Evolutionary conservation across 164 flowering plant species (phyloP).

Genomic region (Tetracentron sinense): DNA sequence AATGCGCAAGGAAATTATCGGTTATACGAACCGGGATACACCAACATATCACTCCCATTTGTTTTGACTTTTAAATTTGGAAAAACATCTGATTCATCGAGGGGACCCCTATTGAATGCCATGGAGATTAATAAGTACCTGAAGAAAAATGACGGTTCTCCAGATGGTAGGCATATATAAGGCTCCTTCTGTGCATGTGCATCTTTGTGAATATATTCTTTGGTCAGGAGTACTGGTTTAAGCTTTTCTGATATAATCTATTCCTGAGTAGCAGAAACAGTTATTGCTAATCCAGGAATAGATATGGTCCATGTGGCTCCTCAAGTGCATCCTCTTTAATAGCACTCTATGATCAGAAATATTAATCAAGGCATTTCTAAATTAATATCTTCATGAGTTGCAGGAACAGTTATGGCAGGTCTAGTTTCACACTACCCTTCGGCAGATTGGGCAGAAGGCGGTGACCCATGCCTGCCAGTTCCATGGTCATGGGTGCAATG

Average conservation of each 20-base stretch:
- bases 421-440: slow-evolving; percentile 46
- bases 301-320: neutral
- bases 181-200: neutral
- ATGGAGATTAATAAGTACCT: slow-evolving; percentile 90
- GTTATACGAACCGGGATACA: slow-evolving; percentile 83
- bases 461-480: slow-evolving; percentile 92
- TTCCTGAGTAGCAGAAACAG: neutral
- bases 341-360: neutral
- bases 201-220: neutral
- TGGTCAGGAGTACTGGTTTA: neutral
- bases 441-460: slow-evolving; percentile 93
- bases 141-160: slow-evolving; percentile 62
- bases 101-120: slow-evolving; percentile 92
- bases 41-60: slow-evolving; percentile 80
- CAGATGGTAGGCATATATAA: slow-evolving; percentile 58
- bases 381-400: slow-evolving; percentile 23
- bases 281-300: neutral
- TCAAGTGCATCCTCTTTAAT: neutral
- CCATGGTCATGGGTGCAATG: slow-evolving; percentile 92
- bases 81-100: slow-evolving; percentile 71
- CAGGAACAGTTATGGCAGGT: slow-evolving; percentile 50
- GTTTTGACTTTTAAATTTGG: slow-evolving; percentile 67
- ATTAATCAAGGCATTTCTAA: slow-evolving; percentile 10
- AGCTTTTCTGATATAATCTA: too few relatives aligned
- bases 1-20: slow-evolving; percentile 88